phyloP scores from a whole-genome alignment of 495 filamentous ascomycete genomes.

The Penicillium paxilli region DNA sequence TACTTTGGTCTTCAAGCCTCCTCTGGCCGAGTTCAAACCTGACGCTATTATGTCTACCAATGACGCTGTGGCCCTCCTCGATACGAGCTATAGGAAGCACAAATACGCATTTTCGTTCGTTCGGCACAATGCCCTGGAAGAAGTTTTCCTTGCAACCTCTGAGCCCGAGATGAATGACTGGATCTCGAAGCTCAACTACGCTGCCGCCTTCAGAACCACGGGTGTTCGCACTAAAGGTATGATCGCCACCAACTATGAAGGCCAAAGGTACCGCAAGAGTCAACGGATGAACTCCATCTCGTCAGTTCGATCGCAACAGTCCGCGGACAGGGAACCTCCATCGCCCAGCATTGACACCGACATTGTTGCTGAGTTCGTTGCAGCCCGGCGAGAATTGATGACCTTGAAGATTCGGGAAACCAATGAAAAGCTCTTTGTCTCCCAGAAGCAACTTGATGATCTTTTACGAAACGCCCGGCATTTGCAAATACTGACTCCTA shows the following conservation, averaged over 20 bases:
- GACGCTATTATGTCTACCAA: conserved; percentile 90
- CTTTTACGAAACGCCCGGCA: conserved; percentile 91
- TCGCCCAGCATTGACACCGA: conserved; percentile 71
- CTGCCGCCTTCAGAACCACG: conserved; percentile 86
- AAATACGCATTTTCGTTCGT: conserved; percentile 94
- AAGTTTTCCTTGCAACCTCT: conserved; percentile 84
- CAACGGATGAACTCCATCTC: conserved; percentile 58
- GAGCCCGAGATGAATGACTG: conserved; percentile 96
- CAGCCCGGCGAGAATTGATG: conserved; percentile 80
- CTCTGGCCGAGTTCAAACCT: conserved; percentile 87
- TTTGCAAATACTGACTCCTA: conserved; percentile 82
- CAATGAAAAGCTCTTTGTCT: conserved; percentile 73
- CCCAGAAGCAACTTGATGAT: conserved; percentile 74
- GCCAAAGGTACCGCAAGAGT: conserved; percentile 72
- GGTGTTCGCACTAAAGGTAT: conserved; percentile 90
- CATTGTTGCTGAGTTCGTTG: conserved; percentile 78
- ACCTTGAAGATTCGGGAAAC: conserved; percentile 77
- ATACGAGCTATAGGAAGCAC: conserved; percentile 89
- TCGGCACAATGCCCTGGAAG: conserved; percentile 84
- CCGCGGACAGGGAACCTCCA: conserved; percentile 30
- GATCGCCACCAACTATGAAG: conserved; percentile 82
- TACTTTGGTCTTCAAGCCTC: conserved; percentile 85
- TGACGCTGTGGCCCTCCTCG: conserved; percentile 84
- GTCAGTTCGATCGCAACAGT: conserved; percentile 33
- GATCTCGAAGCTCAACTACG: conserved; percentile 95